These are phyloP conservation scores for Trichoderma atroviride DNA, from an alignment of 2,329 filamentous ascomycete species.

Conservation along the genomic window DNA sequence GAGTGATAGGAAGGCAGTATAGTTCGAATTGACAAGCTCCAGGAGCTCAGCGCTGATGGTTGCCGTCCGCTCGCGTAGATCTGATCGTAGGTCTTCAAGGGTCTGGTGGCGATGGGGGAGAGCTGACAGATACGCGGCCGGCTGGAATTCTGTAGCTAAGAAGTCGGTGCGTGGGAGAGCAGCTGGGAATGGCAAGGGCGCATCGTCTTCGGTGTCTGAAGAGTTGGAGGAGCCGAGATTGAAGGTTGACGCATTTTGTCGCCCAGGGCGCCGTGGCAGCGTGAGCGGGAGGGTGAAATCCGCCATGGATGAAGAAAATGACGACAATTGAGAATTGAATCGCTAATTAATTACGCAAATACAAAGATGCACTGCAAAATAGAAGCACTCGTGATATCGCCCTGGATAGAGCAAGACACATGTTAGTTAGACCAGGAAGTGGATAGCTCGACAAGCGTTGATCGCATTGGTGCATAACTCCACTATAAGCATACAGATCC, in stretches of 20 bases:
- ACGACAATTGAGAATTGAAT: not conserved
- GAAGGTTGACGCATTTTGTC: constrained; percentile 41
- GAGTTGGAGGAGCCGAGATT: constrained; percentile 48
- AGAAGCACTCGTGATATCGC: not conserved
- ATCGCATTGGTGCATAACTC: constrained; percentile 31
- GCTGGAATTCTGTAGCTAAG: constrained; percentile 73
- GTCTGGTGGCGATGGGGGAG: constrained; percentile 90
- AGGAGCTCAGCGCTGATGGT: constrained; percentile 83
- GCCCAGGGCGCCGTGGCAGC: constrained; percentile 33
- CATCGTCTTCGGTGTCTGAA: constrained; percentile 57
- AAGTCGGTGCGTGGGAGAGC: constrained; percentile 85
- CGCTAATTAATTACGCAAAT: not conserved
- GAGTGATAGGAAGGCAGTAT: constrained; percentile 84
- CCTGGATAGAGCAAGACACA: not conserved
- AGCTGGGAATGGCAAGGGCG: constrained; percentile 82
- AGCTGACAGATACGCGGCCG: constrained; percentile 77
- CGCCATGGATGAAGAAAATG: constrained; percentile 30
- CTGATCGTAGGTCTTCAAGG: constrained; percentile 86
- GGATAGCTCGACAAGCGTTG: not conserved
- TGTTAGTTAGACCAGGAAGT: not conserved
- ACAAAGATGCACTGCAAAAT: not conserved
- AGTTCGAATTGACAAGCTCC: constrained; percentile 94
- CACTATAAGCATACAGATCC: constrained; percentile 29
- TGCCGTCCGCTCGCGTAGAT: constrained; percentile 79
- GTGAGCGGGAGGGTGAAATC: constrained; percentile 36